These are phyloP conservation scores for Tripterygium wilfordii DNA, from an alignment of 177 flowering plant species.

Conservation along the genomic window DNA sequence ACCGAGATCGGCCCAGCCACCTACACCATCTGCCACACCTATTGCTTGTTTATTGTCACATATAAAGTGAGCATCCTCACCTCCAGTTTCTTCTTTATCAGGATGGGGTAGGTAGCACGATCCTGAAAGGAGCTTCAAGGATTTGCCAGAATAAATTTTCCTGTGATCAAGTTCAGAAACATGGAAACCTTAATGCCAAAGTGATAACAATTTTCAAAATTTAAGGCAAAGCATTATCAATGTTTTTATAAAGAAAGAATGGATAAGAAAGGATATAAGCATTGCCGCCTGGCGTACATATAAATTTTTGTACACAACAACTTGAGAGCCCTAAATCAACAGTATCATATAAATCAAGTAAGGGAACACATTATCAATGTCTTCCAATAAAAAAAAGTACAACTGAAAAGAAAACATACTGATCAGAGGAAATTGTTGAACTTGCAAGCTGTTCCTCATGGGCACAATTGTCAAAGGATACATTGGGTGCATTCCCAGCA, in stretches of 20 bases:
- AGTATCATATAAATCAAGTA: too few species aligned
- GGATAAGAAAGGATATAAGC: too few species aligned
- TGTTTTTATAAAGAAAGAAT: too few species aligned
- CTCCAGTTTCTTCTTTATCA: constrained; percentile 73
- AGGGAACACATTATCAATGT: too few species aligned
- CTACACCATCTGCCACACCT: constrained; percentile 98
- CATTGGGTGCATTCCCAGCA: constrained; percentile 32
- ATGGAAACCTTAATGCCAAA: too few species aligned
- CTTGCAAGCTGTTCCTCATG: constrained; percentile 25
- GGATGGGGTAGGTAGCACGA: constrained; percentile 91
- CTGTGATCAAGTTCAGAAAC: constrained; percentile 41
- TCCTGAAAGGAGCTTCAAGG: constrained; percentile 60
- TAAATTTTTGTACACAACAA: too few species aligned
- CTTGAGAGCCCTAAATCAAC: too few species aligned
- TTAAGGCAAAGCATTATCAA: too few species aligned
- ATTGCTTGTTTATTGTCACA: constrained; percentile 64
- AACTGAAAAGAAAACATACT: constrained; percentile 37
- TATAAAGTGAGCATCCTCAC: constrained; percentile 95
- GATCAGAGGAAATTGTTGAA: constrained; percentile 24
- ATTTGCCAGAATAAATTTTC: constrained; percentile 29
- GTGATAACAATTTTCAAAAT: too few species aligned
- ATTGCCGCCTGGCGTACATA: too few species aligned
- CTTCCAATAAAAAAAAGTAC: too few species aligned
- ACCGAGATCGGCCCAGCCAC: constrained; percentile 86
- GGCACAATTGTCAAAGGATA: constrained; percentile 28